These are phyloP conservation scores for Gastrodia elata DNA, from an alignment of 106 monocot species.

Conservation along the genomic window DNA sequence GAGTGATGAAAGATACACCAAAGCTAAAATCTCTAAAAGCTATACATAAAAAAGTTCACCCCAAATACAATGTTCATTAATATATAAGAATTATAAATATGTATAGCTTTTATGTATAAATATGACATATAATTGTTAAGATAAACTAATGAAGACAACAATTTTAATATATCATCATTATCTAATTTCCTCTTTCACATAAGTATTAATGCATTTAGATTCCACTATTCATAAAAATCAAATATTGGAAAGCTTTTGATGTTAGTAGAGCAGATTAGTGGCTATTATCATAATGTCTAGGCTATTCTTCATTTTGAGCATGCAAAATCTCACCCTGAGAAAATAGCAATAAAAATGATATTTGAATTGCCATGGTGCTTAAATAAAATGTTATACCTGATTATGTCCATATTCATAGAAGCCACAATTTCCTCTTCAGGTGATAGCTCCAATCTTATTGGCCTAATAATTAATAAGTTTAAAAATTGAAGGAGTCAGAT, in stretches of 20 bases:
- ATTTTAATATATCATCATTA: not conserved
- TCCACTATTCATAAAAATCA: not conserved
- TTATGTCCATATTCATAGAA: conserved; percentile 71
- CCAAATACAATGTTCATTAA: too few species aligned
- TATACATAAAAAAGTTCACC: not conserved
- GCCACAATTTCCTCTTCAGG: conserved; percentile 89
- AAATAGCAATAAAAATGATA: not conserved
- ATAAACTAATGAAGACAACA: not conserved
- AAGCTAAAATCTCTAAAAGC: not conserved
- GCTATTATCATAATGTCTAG: not conserved
- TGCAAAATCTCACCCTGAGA: not conserved
- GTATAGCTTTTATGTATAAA: too few species aligned
- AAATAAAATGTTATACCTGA: conserved; percentile 49
- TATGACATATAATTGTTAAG: not conserved
- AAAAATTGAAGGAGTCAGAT: conserved; percentile 5
- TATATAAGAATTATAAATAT: not conserved
- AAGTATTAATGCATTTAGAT: not conserved
- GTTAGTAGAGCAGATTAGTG: not conserved
- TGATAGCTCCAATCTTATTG: conserved; percentile 82
- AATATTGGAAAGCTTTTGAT: not conserved
- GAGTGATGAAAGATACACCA: not conserved
- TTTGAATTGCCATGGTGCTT: not conserved
- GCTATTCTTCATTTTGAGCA: not conserved
- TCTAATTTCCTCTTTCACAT: not conserved
- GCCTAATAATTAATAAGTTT: conserved; percentile 32